Base-by-base conservation (phyloP, 257 asterid species). In the Ehretia macrophylla region DNA sequence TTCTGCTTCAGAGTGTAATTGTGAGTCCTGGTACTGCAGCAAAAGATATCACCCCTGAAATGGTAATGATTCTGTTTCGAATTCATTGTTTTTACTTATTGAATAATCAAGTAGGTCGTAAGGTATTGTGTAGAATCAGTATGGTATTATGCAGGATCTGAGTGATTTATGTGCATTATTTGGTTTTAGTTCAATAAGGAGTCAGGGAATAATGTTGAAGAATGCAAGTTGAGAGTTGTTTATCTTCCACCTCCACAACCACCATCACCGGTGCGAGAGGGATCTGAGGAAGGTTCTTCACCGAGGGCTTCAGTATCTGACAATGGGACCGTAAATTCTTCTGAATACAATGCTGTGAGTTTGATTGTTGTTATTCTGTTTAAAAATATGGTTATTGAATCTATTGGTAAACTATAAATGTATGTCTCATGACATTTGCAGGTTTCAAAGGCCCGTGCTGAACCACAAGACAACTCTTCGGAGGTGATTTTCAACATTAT, bases 261-360 rank as follows among this genome's bases (percentile, higher is more conserved):
- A 46, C 95, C 98, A 62, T 92, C 97, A 47, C 97, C 97, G 3
- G 97, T 86, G 59, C 80, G 78, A 32, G 99, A 92, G 80, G 97
- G 95, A 45, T 86, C 97, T 4, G 98, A 88, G 74, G 98, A 92
- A 81, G 98, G 93, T 57, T 81, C 96, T 50, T 88, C 98, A 0
- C 97, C 98, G 0, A 82, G 95, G 74, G 95, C 90, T 32, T 92
- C 97, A 13, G 81, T 88, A 48, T 90, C 98, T 10, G 97, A 92
- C 59, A 92, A 88, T 59, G 97, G 95, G 62, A 77, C 70, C 2
- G 54, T 79, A 39, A 81, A 73, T 76, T 55, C 77, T 58, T 68
- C 91, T 62, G 98, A 88, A 16, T 75, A 77, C 67, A 76, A 71
- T 63, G 27, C 44, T 64, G 98, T 90, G 74, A 87, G 94, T 75